These are phyloP conservation scores for Fennellomyces sp. DNA, from an alignment of 371 early-diverging fungal species.

Conservation along the genomic window DNA sequence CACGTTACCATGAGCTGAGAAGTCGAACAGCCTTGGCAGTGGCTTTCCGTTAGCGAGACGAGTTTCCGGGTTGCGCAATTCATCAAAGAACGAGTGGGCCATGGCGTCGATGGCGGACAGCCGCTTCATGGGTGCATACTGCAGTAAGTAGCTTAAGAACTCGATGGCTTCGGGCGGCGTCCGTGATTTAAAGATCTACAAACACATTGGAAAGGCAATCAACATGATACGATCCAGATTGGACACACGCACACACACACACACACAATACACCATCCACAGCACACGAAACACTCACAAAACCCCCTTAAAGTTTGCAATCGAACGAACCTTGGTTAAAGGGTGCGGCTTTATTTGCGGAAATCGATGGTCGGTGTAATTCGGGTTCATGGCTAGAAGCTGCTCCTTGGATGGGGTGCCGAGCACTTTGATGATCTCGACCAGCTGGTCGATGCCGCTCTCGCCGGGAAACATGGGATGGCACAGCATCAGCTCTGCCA, in stretches of 20 bases:
- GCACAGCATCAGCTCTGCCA: conserved; percentile 97
- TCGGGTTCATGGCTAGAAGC: conserved; percentile 94
- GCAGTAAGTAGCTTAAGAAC: conserved; percentile 85
- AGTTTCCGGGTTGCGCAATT: conserved; percentile 86
- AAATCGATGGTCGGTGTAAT: conserved; percentile 97
- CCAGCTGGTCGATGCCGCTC: conserved; percentile 98
- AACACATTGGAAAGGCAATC: too few relatives aligned
- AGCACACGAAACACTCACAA: not conserved
- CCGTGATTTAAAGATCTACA: conserved; percentile 81
- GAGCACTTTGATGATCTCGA: conserved; percentile 99
- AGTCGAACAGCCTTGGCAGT: conserved; percentile 91
- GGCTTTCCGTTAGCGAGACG: conserved; percentile 77
- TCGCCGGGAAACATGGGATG: conserved; percentile 99
- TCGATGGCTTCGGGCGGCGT: conserved; percentile 89
- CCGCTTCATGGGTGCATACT: conserved; percentile 93
- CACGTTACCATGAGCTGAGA: conserved; percentile 75
- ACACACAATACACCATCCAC: not conserved
- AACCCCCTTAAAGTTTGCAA: not conserved
- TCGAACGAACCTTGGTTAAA: conserved; percentile 65
- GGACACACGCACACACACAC: too few relatives aligned
- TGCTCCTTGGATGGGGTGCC: conserved; percentile 98
- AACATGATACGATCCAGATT: too few relatives aligned
- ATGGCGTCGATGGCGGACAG: conserved; percentile 94
- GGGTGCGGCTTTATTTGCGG: conserved; percentile 96
- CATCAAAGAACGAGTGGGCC: conserved; percentile 97